Conservation (phyloP, 1,139 yeast species). For the Taiozyma onychis region DNA sequence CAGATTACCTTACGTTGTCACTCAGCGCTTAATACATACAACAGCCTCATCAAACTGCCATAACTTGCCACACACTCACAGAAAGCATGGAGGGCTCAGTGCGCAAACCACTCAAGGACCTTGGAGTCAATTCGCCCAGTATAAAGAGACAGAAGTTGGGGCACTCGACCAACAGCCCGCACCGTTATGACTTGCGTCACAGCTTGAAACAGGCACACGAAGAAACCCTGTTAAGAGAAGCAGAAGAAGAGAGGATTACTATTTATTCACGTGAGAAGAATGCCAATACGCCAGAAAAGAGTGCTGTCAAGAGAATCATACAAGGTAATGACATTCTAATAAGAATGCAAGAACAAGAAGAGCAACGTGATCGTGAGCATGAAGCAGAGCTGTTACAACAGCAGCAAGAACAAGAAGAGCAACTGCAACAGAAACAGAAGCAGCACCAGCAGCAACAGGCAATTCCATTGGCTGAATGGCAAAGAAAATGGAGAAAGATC, state of each 20-base stretch:
- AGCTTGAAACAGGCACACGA: neutral
- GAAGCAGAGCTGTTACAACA: neutral
- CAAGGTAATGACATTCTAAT: neutral
- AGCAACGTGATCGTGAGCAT: neutral
- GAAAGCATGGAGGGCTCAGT: constrained; percentile 1
- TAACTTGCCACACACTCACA: neutral
- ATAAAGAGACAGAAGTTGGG: constrained; percentile 17
- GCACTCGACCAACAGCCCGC: neutral
- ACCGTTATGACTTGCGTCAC: constrained; percentile 1
- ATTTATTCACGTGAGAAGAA: neutral
- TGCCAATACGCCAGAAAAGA: neutral
- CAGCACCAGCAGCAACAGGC: constrained; percentile 2
- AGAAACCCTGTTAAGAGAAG: neutral
- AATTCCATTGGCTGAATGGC: constrained; percentile 64
- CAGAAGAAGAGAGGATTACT: neutral
- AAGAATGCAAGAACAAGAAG: neutral
- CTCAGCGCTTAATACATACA: neutral
- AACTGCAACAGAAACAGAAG: neutral
- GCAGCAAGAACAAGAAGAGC: neutral
- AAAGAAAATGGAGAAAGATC: constrained; percentile 71
- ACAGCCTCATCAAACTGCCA: neutral
- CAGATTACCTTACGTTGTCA: neutral
- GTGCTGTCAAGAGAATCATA: neutral
- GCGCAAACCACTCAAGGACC: constrained; percentile 18
- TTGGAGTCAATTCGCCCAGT: constrained; percentile 23